Conservation (phyloP, 768 basidiomycete genomes). For the Fomitopsis serialis region DNA sequence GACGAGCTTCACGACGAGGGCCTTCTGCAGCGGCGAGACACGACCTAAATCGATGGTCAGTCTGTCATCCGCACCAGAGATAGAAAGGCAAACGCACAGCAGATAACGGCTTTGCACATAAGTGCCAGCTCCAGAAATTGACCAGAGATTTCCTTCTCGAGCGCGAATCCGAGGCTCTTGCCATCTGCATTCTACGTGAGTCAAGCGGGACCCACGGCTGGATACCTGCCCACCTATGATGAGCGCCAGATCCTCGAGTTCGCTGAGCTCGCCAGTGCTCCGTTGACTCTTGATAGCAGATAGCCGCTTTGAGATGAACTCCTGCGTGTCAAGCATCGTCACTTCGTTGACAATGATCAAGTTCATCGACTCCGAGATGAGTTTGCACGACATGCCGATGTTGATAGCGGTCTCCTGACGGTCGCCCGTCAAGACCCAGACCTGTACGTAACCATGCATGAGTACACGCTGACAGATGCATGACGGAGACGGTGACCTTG, state of each 20-base stretch:
- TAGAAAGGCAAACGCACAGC: conserved; percentile 57
- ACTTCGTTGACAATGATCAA: conserved; percentile 94
- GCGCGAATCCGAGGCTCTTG: conserved; percentile 86
- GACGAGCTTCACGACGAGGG: conserved; percentile 96
- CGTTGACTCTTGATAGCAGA: conserved; percentile 92
- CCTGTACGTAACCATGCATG: conserved; percentile 32
- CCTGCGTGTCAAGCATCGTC: conserved; percentile 71
- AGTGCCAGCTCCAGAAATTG: conserved; percentile 91
- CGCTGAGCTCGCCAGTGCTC: conserved; percentile 82
- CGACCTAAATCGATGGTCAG: conserved; percentile 52
- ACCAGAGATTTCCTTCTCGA: conserved; percentile 90
- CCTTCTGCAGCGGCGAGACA: conserved; percentile 96
- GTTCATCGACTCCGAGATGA: conserved; percentile 99
- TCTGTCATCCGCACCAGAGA: neutral
- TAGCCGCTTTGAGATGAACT: conserved; percentile 84
- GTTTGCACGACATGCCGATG: conserved; percentile 93
- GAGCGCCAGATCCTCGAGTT: conserved; percentile 87
- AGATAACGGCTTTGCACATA: conserved; percentile 98
- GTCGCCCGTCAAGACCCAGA: conserved; percentile 98
- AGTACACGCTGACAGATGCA: neutral
- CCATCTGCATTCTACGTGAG: conserved; percentile 61
- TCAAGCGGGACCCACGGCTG: too few relatives aligned
- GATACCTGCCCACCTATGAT: conserved; percentile 68
- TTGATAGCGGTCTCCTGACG: conserved; percentile 99
- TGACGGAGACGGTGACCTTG: conserved; percentile 46